Evolutionary conservation across 495 filamentous ascomycete genomes (phyloP).

Genomic region (Lichina pygmaea): DNA sequence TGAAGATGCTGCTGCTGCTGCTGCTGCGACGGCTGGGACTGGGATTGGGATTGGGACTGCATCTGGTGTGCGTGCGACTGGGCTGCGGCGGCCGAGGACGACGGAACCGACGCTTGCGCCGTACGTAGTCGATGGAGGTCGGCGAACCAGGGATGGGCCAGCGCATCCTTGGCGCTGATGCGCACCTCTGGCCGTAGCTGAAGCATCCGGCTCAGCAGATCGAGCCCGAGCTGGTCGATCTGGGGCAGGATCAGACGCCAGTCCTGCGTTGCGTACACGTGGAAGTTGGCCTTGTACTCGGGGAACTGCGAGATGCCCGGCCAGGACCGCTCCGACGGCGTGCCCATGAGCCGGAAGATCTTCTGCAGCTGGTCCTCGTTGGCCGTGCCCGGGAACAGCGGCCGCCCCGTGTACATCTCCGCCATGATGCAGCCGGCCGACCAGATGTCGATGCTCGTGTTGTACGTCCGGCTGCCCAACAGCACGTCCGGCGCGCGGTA

Average conservation of each 20-base stretch:
- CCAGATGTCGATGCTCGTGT: constrained; percentile 97
- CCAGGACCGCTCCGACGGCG: constrained; percentile 77
- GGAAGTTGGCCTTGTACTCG: constrained; percentile 84
- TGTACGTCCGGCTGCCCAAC: constrained; percentile 74
- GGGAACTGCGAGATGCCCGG: constrained; percentile 71
- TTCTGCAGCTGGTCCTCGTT: constrained; percentile 90
- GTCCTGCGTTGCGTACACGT: constrained; percentile 86
- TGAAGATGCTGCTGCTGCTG: not conserved
- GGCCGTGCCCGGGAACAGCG: constrained; percentile 80
- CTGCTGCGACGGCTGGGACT: not conserved
- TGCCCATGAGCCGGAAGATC: constrained; percentile 95
- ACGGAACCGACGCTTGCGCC: not conserved
- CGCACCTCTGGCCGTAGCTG: constrained; percentile 82
- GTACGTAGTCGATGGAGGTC: constrained; percentile 22
- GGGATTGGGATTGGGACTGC: not conserved
- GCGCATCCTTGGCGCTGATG: constrained; percentile 56
- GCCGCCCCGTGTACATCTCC: constrained; percentile 86
- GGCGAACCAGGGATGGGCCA: constrained; percentile 77
- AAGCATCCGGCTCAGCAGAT: constrained; percentile 69
- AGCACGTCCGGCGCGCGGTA: constrained; percentile 88
- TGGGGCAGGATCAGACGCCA: constrained; percentile 63
- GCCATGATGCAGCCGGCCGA: constrained; percentile 96
- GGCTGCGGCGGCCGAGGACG: not conserved
- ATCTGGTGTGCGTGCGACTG: not conserved
- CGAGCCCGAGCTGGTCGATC: constrained; percentile 64